phyloP scores from a whole-genome alignment of 1,284 basidiomycete species.

The Baeospora myosura region DNA sequence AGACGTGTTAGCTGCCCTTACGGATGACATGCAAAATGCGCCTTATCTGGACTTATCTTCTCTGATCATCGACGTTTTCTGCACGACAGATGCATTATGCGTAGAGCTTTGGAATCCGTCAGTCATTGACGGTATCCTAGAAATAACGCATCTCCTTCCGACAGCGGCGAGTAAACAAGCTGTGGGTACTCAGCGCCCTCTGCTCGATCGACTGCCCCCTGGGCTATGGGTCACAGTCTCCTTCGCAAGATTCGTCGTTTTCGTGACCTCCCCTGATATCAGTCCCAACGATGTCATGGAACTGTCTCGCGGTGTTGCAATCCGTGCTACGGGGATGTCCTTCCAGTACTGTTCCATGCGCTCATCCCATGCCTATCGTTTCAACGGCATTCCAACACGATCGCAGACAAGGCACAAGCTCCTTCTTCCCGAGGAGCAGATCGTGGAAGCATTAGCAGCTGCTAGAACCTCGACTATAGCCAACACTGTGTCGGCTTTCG shows the following conservation, averaged over 20 bases:
- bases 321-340: constrained; percentile 46
- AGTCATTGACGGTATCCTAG: constrained; percentile 48
- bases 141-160: constrained; percentile 30
- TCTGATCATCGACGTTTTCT: constrained; percentile 41
- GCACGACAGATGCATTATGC: constrained; percentile 54
- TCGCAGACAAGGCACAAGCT: constrained; percentile 42
- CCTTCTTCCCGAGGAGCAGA: constrained; percentile 54
- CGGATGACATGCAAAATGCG: constrained; percentile 35
- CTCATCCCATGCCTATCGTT: constrained; percentile 36
- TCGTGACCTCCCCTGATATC: constrained; percentile 70
- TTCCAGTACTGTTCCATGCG: constrained; percentile 57
- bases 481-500: constrained; percentile 27
- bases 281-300: constrained; percentile 62
- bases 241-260: constrained; percentile 56
- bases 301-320: constrained; percentile 66
- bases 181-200: constrained; percentile 17
- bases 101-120: constrained; percentile 70
- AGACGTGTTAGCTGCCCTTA: constrained; percentile 39
- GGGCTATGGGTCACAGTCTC: constrained; percentile 56
- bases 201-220: constrained; percentile 37
- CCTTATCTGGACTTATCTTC: constrained; percentile 47
- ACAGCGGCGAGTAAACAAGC: constrained; percentile 10
- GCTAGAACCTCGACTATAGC: constrained; percentile 30
- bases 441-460: constrained; percentile 47
- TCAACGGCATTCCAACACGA: constrained; percentile 32